phyloP scores from a whole-genome alignment of 257 asterid species.

The Nicotiana knightiana region DNA sequence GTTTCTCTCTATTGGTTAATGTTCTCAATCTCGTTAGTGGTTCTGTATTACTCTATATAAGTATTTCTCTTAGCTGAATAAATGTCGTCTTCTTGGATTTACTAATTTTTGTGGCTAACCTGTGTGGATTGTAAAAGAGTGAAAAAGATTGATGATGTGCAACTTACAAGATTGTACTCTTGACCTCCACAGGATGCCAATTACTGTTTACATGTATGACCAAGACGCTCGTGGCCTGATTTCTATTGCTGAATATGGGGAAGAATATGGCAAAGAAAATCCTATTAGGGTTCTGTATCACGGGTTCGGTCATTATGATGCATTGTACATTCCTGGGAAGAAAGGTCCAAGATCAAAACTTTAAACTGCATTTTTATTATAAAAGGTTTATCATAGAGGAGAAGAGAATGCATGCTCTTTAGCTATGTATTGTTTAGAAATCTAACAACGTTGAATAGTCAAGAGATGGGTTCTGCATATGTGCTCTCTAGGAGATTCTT shows the following conservation, averaged over 20 bases:
- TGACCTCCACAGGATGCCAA: slow-evolving; percentile 65
- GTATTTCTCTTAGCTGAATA: background rate
- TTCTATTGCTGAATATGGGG: slow-evolving; percentile 88
- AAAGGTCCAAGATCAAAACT: slow-evolving; percentile 56
- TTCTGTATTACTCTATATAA: background rate
- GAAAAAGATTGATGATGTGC: background rate
- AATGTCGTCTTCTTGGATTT: background rate
- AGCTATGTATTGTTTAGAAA: background rate
- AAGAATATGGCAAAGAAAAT: slow-evolving; percentile 72
- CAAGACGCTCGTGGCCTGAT: slow-evolving; percentile 66
- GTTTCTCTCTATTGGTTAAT: background rate
- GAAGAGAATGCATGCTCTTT: background rate
- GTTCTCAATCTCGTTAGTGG: background rate
- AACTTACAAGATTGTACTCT: background rate
- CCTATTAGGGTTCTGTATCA: slow-evolving; percentile 75
- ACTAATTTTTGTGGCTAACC: background rate
- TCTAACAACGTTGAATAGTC: background rate
- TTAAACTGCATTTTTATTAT: slow-evolving; percentile 13
- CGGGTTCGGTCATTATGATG: slow-evolving; percentile 92
- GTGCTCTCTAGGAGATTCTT: background rate
- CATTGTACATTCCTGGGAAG: slow-evolving; percentile 51
- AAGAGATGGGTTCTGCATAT: background rate
- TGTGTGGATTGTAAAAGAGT: background rate
- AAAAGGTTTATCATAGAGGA: background rate
- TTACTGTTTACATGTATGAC: slow-evolving; percentile 80